A percentile compares a stretch with the other conserved stretches of the same genome.
Evolutionary conservation across 129 eudicot genomes (phyloP).

Genomic region (Saposhnikovia divaricata): DNA sequence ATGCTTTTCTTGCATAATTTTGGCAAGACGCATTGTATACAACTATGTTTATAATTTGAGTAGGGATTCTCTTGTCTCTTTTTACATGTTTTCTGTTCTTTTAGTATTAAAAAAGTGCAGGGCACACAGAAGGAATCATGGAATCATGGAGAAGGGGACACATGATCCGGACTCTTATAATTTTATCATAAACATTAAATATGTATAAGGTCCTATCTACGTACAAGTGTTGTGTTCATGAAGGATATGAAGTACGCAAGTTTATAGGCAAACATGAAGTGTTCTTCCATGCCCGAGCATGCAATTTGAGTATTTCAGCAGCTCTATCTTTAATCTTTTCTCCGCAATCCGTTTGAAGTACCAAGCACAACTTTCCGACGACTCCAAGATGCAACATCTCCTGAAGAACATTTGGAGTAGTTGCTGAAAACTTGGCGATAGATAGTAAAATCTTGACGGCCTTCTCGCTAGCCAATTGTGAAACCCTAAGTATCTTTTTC

Average conservation of each 20-base stretch:
- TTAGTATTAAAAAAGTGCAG: too few relatives aligned
- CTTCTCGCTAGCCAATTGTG: conserved; percentile 1
- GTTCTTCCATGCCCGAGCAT: conserved; percentile 6
- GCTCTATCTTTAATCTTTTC: neutral
- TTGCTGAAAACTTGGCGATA: conserved; percentile 5
- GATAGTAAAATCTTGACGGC: neutral
- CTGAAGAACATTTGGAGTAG: neutral
- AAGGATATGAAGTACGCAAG: neutral
- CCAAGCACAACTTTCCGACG: conserved; percentile 6
- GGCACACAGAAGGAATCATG: too few relatives aligned
- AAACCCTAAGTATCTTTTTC: conserved; percentile 9
- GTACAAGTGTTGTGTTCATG: neutral
- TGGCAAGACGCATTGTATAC: neutral
- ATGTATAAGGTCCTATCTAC: neutral
- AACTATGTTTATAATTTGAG: neutral
- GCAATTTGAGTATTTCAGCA: conserved; percentile 5
- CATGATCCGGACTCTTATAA: too few relatives aligned
- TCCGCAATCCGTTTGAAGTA: conserved; percentile 4
- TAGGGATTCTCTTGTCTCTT: too few relatives aligned
- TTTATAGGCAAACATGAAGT: conserved; percentile 1
- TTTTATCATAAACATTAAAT: too few relatives aligned
- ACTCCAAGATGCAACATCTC: conserved; percentile 14
- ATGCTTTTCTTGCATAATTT: neutral
- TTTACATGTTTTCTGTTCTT: too few relatives aligned
- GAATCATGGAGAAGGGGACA: too few relatives aligned